Conservation (phyloP, 495 filamentous ascomycete genomes). For the Penicillium roqueforti region DNA sequence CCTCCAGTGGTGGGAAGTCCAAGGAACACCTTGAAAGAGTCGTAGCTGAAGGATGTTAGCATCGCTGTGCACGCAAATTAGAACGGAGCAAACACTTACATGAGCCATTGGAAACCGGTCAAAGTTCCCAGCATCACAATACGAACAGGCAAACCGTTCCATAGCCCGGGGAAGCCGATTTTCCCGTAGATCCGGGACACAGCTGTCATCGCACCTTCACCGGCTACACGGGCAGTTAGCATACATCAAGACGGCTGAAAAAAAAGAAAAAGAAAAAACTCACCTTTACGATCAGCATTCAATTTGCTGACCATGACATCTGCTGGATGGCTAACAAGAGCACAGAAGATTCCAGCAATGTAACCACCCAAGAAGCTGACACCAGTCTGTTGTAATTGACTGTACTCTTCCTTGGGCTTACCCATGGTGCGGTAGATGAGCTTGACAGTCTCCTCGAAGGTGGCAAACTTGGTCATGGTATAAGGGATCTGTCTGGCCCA, state of each 20-base stretch:
- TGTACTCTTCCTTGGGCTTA: constrained; percentile 61
- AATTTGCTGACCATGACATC: constrained; percentile 74
- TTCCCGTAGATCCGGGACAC: constrained; percentile 66
- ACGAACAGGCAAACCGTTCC: constrained; percentile 64
- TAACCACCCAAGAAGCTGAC: constrained; percentile 68
- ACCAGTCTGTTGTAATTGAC: constrained; percentile 60
- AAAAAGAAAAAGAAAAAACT: constrained; percentile 23
- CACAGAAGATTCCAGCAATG: constrained; percentile 67
- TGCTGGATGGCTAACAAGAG: constrained; percentile 59
- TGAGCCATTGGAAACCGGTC: constrained; percentile 73
- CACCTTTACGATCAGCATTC: constrained; percentile 60
- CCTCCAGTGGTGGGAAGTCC: constrained; percentile 65
- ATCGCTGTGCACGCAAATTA: background rate
- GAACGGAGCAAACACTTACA: constrained; percentile 36
- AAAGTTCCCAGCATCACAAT: constrained; percentile 63
- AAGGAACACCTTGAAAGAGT: constrained; percentile 71
- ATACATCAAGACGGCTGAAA: background rate
- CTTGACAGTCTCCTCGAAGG: constrained; percentile 65
- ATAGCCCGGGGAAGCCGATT: constrained; percentile 64
- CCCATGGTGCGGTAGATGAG: constrained; percentile 59
- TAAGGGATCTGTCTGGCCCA: constrained; percentile 72
- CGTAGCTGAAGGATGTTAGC: constrained; percentile 45
- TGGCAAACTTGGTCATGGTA: constrained; percentile 75
- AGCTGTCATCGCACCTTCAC: constrained; percentile 58
- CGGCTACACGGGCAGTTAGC: constrained; percentile 39